Conservation (phyloP, 257 asterid species). For the Capsicum chinense region DNA sequence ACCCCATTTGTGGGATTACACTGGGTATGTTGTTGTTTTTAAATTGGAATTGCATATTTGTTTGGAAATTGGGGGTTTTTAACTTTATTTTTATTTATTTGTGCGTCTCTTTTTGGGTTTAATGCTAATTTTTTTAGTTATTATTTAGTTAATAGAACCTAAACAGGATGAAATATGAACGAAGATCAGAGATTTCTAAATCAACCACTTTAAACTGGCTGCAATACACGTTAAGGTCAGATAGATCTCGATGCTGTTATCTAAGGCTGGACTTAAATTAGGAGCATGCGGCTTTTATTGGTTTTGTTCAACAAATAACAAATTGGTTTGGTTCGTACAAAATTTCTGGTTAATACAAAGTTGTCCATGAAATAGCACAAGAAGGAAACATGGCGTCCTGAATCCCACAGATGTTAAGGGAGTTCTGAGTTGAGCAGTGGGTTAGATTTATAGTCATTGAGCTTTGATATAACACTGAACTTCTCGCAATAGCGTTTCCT, state of each 20-base stretch:
- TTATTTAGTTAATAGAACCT: not conserved
- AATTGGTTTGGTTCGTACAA: not conserved
- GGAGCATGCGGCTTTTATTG: not conserved
- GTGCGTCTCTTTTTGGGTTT: not conserved
- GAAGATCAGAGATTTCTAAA: not conserved
- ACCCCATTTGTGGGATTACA: not conserved
- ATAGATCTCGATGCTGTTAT: not conserved
- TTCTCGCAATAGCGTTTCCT: not conserved
- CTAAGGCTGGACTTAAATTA: not conserved
- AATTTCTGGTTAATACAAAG: not conserved
- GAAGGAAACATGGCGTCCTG: not conserved
- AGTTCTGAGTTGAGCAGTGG: not conserved
- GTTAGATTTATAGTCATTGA: not conserved
- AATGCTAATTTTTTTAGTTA: not conserved
- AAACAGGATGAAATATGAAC: not conserved
- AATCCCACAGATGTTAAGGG: not conserved
- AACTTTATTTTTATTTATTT: not conserved
- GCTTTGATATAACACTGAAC: not conserved
- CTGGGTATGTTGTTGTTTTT: not conserved
- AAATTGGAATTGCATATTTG: not conserved
- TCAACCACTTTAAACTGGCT: not conserved
- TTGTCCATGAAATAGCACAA: not conserved
- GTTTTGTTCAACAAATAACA: not conserved
- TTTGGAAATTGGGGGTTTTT: not conserved
- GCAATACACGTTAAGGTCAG: not conserved